Percentiles rank a stretch among this genome's conserved stretches.
Evolutionary conservation across 371 early-diverging fungal genomes (phyloP).

Genomic region (Ordospora pajunii): DNA sequence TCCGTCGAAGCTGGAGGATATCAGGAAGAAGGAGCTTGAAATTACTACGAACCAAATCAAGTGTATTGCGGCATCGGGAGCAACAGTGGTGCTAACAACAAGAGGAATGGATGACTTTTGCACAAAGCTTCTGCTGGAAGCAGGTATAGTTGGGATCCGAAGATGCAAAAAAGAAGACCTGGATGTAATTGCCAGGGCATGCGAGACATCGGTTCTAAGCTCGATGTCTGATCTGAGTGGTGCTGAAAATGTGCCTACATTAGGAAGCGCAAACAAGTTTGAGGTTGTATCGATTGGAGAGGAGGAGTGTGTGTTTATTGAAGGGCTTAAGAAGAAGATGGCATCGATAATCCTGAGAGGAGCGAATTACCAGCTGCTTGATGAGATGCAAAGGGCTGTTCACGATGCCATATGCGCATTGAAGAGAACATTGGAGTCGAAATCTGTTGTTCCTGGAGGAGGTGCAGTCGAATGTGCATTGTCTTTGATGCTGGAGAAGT

Average conservation of each 20-base stretch:
- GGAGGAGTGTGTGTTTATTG: slow-evolving; percentile 88
- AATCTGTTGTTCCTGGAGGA: slow-evolving; percentile 93
- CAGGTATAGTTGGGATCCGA: slow-evolving; percentile 78
- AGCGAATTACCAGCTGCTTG: slow-evolving; percentile 77
- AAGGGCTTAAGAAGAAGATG: slow-evolving; percentile 72
- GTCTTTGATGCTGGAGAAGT: slow-evolving; percentile 89
- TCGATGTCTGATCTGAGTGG: slow-evolving; percentile 94
- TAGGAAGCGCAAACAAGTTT: slow-evolving; percentile 87
- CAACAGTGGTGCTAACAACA: slow-evolving; percentile 92
- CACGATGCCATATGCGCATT: slow-evolving; percentile 93
- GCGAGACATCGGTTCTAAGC: slow-evolving; percentile 82
- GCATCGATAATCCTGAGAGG: slow-evolving; percentile 89
- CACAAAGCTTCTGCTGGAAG: slow-evolving; percentile 88
- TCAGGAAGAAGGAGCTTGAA: slow-evolving; percentile 83
- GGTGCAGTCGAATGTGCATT: slow-evolving; percentile 95
- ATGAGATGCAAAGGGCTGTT: slow-evolving; percentile 96
- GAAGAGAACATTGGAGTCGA: slow-evolving; percentile 90
- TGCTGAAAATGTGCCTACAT: slow-evolving; percentile 80
- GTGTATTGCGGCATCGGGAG: slow-evolving; percentile 85
- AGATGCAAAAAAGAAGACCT: slow-evolving; percentile 92
- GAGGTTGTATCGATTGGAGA: slow-evolving; percentile 64
- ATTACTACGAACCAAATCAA: slow-evolving; percentile 86
- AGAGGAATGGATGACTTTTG: slow-evolving; percentile 98
- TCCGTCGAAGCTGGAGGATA: slow-evolving; percentile 90
- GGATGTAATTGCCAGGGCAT: slow-evolving; percentile 86